Base-by-base conservation (phyloP, 768 basidiomycete species). In the Russula earlei region DNA sequence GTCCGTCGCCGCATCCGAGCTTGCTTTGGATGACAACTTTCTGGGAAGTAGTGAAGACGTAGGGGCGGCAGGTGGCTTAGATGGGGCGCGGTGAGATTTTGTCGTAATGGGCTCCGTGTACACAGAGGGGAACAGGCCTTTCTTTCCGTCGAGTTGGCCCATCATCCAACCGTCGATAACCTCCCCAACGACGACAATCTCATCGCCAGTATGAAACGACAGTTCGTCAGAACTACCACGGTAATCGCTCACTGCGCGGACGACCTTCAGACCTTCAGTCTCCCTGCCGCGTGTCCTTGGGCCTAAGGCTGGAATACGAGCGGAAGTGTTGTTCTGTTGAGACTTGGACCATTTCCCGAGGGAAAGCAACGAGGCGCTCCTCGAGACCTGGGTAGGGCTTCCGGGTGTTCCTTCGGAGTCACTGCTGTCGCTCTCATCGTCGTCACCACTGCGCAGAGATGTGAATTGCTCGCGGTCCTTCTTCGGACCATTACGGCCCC, bases 91-190 rank as follows among this genome's bases (percentile, higher is more conserved):
- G 58, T 5, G 66, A 4, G 66, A 63, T 3, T 68, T 48, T 24
- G 77, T 64, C 27, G 71, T 65, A 49, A 71, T 61, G 4, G 56
- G 52, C 62, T 91, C 86, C 9, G 82, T 84, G 68, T 91, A 87
- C 6, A 82, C 77, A 1, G 80, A 77, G 0, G 92, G 92, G 75
- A 96, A 94, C 40, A 95, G 67, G 14, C 92, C 92, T 49, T 77
- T 81, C 59, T 74, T 75, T 2, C 87, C 89, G 53, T 77, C 71
- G 33, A 81, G 67, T 66, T 87, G 82, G 7, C 91, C 92, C 73
- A 91, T 79, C 87, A 90, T 94, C 92, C 92, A 94, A 57, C 82
- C 91, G 59, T 89, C 87, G 33, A 91, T 73, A 0, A 92, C 87
- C 67, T 94, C 90, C 33, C 82, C 83, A 27, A 89, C 63, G 27